These are phyloP conservation scores for Syzygium grande DNA, from an alignment of 345 rosid species.

Conservation along the genomic window DNA sequence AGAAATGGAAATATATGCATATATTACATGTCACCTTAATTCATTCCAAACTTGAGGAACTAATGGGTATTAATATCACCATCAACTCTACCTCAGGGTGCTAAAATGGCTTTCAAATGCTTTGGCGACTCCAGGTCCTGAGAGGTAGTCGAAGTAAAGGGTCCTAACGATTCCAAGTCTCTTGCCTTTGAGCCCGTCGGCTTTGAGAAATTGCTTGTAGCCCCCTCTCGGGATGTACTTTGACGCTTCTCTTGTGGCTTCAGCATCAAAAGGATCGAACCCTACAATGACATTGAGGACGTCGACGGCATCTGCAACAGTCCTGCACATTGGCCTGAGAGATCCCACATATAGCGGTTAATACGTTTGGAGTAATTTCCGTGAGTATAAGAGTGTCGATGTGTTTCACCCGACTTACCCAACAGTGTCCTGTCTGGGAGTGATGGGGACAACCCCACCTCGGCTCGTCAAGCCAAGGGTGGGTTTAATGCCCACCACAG, in stretches of 20 bases:
- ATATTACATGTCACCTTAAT: background rate
- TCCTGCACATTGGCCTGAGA: slow-evolving; percentile 39
- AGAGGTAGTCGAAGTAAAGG: slow-evolving; percentile 9
- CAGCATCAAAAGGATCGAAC: slow-evolving; percentile 22
- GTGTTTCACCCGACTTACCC: slow-evolving; percentile 22
- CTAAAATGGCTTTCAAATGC: slow-evolving; percentile 34
- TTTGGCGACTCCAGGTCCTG: background rate
- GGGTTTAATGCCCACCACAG: slow-evolving; percentile 67
- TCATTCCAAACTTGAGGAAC: background rate
- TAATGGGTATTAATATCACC: background rate
- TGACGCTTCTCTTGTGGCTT: slow-evolving; percentile 35
- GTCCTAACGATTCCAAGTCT: slow-evolving; percentile 39
- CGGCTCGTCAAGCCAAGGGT: slow-evolving; percentile 69
- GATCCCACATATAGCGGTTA: background rate
- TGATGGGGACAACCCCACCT: slow-evolving; percentile 61
- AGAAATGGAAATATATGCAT: background rate
- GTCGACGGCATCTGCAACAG: slow-evolving; percentile 32
- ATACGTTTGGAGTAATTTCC: background rate
- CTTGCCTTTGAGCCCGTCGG: slow-evolving; percentile 45
- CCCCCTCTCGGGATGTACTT: slow-evolving; percentile 38
- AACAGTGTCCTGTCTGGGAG: slow-evolving; percentile 50
- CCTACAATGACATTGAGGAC: slow-evolving; percentile 43
- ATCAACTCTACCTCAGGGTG: slow-evolving; percentile 25
- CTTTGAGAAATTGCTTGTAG: slow-evolving; percentile 37
- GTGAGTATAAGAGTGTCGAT: background rate